Conservation (phyloP, 805 yeast species). For the Vanderwaltozyma tropicalis region DNA sequence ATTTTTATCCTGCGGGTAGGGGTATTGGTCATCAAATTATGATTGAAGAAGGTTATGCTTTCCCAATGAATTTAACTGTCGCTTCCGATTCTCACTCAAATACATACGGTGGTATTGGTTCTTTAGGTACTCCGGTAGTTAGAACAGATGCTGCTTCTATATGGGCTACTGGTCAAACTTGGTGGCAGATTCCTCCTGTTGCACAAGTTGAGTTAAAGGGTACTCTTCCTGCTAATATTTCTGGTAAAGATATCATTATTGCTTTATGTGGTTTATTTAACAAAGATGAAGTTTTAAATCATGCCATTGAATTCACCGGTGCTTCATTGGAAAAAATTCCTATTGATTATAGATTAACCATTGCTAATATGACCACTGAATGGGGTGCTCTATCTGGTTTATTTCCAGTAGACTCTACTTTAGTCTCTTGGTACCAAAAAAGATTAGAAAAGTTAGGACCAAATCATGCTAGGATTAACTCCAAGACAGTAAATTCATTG, state of each 20-base stretch:
- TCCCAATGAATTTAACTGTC: conserved; percentile 84
- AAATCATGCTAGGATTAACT: conserved; percentile 77
- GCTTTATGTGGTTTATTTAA: conserved; percentile 90
- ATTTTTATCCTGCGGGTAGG: conserved; percentile 96
- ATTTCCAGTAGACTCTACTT: conserved; percentile 85
- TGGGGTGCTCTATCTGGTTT: conserved; percentile 98
- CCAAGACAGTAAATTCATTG: conserved; percentile 40
- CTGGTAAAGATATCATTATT: conserved; percentile 95
- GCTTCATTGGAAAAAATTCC: conserved; percentile 61
- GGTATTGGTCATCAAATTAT: conserved; percentile 99
- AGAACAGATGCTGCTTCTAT: conserved; percentile 98
- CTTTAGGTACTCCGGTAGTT: conserved; percentile 94
- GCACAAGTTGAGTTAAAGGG: conserved; percentile 87
- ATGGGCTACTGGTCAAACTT: conserved; percentile 99
- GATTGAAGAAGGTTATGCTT: conserved; percentile 98
- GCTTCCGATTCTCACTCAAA: conserved; percentile 98
- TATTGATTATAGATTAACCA: conserved; percentile 78
- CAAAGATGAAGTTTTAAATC: conserved; percentile 85
- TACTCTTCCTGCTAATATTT: conserved; percentile 69
- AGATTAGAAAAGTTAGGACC: conserved; percentile 43
- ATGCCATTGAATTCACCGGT: conserved; percentile 89
- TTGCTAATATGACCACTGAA: conserved; percentile 96
- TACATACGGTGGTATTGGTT: conserved; percentile 94
- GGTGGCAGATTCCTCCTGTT: conserved; percentile 99
- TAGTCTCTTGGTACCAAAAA: conserved; percentile 67